Evolutionary conservation across 2,329 filamentous ascomycete genomes (phyloP), one percentile per base, ranked within the genome.

Genomic region (Colletotrichum sp.): DNA sequence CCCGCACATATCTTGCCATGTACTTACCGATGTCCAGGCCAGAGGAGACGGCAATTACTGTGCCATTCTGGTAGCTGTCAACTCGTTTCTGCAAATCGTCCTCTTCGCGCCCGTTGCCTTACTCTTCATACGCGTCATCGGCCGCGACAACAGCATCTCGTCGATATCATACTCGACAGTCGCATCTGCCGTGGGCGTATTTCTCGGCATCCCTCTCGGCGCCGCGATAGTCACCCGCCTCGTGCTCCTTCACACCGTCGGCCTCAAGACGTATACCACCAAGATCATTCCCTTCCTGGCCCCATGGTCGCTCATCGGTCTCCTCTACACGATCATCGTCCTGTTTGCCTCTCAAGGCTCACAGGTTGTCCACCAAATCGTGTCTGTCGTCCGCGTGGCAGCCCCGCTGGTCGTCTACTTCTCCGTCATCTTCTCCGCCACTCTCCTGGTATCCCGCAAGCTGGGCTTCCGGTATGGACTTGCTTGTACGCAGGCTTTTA

Each of bases 381-480:
- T 96, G 0, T 94, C 94, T 0, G 95, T 98, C 1, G 86, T 97
- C 6, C 89, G 96, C 2, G 95, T 98, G 1, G 93, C 94, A 0
- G 95, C 95, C 1, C 96, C 96, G 0, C 85, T 98, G 55, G 81
- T 97, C 2, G 92, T 97, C 0, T 98, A 98, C 81, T 98, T 98
- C 80, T 79, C 91, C 2, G 83, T 93, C 76, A 91, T 97, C 71
- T 98, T 98, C 86, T 91, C 92, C 64, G 79, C 87, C 3, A 97
- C 95, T 0, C 86, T 97, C 2, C 87, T 86, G 58, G 84, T 93
- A 3, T 89, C 91, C 5, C 87, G 89, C 65, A 89, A 87, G n/a
- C 84, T 93, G n/a, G 94, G 95, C 0, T 96, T 96, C 74, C 92
- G 91, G 0, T 97, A 97, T 81, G 89, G 89, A 43, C 82, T 96